Evolutionary conservation across 2,329 filamentous ascomycete species (phyloP), one percentile per base, ranked within the genome.

Genomic region (Stemphylium beticola): DNA sequence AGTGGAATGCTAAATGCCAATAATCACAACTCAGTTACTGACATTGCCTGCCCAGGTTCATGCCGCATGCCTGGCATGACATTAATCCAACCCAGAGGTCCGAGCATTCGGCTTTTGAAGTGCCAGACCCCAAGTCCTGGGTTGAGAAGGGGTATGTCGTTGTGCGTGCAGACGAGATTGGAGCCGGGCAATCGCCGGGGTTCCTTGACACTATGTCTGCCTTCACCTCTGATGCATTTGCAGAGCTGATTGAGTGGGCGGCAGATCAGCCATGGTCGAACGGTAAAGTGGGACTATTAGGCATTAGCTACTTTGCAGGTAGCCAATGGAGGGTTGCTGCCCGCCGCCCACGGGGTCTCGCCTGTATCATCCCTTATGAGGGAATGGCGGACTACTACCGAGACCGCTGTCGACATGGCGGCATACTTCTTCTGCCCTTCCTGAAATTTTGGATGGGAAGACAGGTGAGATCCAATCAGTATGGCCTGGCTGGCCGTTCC

Each of bases 241-340:
- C 12, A 6, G 32, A 34, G 10, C 10, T 34, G 5, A 71, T 80
- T 4, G 79, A 81, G 63, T 82, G 81, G 81, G 75, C 78, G 10
- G 69, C 78, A 8, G 72, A 76, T 38, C 78, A 82, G 61, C 55
- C 74, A 7, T 82, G 79, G 80, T 77, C 74, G 0, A 71, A 67
- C 29, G 79, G 79, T 0, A 80, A 80, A 52, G 77, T 81, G 11
- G 79, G 79, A 2, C 58, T 81, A 9, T 63, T 80, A 4, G 79
- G 79, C 3, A 80, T 82, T 33, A 77, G 50, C 43, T 82, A 82
- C 67, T 82, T 77, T 55, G 80, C 79, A 17, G 78, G 74, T 0
- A 80, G 75, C 39, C 81, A 83, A 66, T 83, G 81, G 81, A 69
- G 79, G 22, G 80, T 82, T 2, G 81, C 80, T 20, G 80, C 81